Evolutionary conservation across 108 stramenopile species (phyloP).

Genomic region (Pseudonitzschia multiseries): DNA sequence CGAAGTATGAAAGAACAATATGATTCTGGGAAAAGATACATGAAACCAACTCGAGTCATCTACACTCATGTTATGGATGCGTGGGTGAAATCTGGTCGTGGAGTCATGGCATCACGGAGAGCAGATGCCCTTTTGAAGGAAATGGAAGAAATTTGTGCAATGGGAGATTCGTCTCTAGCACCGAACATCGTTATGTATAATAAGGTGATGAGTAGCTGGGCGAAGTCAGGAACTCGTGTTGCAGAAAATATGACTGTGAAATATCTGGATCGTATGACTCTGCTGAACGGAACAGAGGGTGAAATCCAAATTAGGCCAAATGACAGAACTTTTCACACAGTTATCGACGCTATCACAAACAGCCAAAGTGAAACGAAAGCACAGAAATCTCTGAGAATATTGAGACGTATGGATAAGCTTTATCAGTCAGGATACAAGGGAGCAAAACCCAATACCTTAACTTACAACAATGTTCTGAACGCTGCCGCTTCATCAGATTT

Average conservation of each 20-base stretch:
- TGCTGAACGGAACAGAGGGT: conserved; percentile 43
- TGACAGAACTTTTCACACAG: conserved; percentile 61
- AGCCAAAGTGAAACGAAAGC: conserved; percentile 45
- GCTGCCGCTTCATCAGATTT: conserved; percentile 44
- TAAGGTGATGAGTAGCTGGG: conserved; percentile 49
- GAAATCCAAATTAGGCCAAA: conserved; percentile 63
- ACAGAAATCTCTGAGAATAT: conserved; percentile 45
- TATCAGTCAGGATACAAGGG: conserved; percentile 52
- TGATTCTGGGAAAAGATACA: conserved; percentile 22
- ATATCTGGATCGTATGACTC: conserved; percentile 44
- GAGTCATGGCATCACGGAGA: conserved; percentile 47
- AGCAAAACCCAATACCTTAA: conserved; percentile 46
- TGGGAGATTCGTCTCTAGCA: conserved; percentile 27
- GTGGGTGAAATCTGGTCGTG: conserved; percentile 60
- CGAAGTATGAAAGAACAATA: conserved; percentile 29
- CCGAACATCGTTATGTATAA: conserved; percentile 49
- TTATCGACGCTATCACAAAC: conserved; percentile 57
- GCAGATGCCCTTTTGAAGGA: conserved; percentile 42
- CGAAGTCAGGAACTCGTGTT: conserved; percentile 40
- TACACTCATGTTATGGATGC: conserved; percentile 53
- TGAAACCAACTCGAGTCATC: conserved; percentile 37
- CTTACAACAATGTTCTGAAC: conserved; percentile 50
- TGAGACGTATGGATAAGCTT: conserved; percentile 51
- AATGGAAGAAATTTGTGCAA: conserved; percentile 39
- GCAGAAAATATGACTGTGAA: conserved; percentile 40